These are phyloP conservation scores for Kluyveromyces starmeri DNA, from an alignment of 805 yeast species.

Conservation along the genomic window DNA sequence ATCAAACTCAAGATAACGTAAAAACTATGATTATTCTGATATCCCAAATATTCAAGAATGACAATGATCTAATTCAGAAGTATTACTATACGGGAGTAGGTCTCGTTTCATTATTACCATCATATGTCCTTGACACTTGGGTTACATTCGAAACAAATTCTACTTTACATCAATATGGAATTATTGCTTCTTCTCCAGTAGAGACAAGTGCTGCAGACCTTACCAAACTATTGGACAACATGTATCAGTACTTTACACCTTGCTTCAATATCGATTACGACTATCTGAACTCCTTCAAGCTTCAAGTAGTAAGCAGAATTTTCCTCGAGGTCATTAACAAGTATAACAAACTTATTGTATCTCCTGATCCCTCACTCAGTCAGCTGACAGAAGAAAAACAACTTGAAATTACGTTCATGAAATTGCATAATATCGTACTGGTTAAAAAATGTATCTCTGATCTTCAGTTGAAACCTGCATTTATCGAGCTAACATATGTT, in stretches of 20 bases:
- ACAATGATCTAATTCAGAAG: conserved; percentile 29
- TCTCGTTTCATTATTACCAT: conserved; percentile 21
- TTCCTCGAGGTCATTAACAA: conserved; percentile 19
- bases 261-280: conserved; percentile 25
- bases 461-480: conserved; percentile 5
- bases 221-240: conserved; percentile 39
- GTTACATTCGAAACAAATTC: conserved; percentile 38
- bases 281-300: conserved; percentile 16
- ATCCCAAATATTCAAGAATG: conserved; percentile 34
- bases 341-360: conserved; percentile 16
- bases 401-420: conserved; percentile 8
- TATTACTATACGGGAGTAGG: conserved; percentile 36
- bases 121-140: conserved; percentile 36
- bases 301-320: conserved; percentile 21
- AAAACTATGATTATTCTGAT: conserved; percentile 30
- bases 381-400: conserved; percentile 7
- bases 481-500: conserved; percentile 6
- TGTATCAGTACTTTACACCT: conserved; percentile 30
- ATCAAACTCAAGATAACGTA: conserved; percentile 32
- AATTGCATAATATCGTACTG: conserved; percentile 5
- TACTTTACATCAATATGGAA: conserved; percentile 37
- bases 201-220: conserved; percentile 29
- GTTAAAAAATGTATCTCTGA: conserved; percentile 1
- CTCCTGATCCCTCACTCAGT: conserved; percentile 2
- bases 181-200: conserved; percentile 30